Conservation (phyloP, 202 grass and related monocot genomes). For the Brachypodium distachyon region DNA sequence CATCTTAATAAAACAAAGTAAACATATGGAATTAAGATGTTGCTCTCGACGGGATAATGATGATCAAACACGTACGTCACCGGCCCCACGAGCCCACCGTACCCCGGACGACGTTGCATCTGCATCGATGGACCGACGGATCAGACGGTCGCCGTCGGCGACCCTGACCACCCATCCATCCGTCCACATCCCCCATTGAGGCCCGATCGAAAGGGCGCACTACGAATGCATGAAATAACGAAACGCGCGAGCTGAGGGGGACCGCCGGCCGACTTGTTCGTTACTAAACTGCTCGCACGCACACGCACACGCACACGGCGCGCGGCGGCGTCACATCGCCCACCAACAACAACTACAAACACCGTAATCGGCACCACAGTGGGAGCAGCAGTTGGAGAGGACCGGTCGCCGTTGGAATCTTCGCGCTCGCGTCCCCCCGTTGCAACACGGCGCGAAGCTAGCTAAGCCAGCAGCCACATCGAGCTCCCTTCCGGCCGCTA, state of each 20-base stretch:
- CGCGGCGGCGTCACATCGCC: slow-evolving; percentile 32
- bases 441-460: not conserved
- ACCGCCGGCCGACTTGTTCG: slow-evolving; percentile 27
- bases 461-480: too few relatives aligned
- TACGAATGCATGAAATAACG: slow-evolving; percentile 37
- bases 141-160: slow-evolving; percentile 6
- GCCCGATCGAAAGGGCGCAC: slow-evolving; percentile 30
- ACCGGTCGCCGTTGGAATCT: slow-evolving; percentile 13
- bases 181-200: slow-evolving; percentile 12
- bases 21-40: not conserved
- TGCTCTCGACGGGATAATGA: not conserved
- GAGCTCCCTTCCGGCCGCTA: too few relatives aligned
- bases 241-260: slow-evolving; percentile 22
- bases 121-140: not conserved
- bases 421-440: not conserved
- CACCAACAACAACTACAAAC: slow-evolving; percentile 39
- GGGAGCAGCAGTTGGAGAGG: slow-evolving; percentile 26
- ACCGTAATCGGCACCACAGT: not conserved
- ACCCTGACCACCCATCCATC: slow-evolving; percentile 19
- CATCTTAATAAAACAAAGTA: not conserved
- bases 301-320: too few relatives aligned
- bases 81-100: slow-evolving; percentile 12
- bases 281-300: slow-evolving; percentile 27
- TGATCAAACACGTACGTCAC: slow-evolving; percentile 21
- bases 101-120: slow-evolving; percentile 32